phyloP scores from a whole-genome alignment of 2,329 filamentous ascomycete genomes.

The Paramyrothecium roridum region DNA sequence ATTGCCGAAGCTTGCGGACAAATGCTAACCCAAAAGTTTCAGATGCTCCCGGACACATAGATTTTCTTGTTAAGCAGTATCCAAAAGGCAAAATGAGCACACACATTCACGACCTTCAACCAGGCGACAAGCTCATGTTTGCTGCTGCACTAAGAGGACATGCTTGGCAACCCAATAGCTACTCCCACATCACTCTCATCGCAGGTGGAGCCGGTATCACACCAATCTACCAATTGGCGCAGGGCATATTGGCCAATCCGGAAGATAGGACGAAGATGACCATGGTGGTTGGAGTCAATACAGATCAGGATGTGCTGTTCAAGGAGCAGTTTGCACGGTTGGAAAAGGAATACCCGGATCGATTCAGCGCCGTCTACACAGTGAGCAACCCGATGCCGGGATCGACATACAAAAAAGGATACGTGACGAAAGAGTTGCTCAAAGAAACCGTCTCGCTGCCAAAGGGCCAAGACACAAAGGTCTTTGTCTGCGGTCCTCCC shows the following conservation, averaged over 20 bases:
- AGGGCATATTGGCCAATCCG: slow-evolving; percentile 59
- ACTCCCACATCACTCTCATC: slow-evolving; percentile 56
- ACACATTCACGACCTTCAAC: slow-evolving; percentile 62
- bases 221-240: slow-evolving; percentile 63
- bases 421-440: slow-evolving; percentile 55
- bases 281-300: slow-evolving; percentile 65
- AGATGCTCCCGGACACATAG: slow-evolving; percentile 55
- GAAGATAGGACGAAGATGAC: slow-evolving; percentile 60
- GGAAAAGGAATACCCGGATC: slow-evolving; percentile 46
- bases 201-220: slow-evolving; percentile 73
- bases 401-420: slow-evolving; percentile 47
- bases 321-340: slow-evolving; percentile 54
- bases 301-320: slow-evolving; percentile 56
- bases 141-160: slow-evolving; percentile 51
- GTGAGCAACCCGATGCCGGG: slow-evolving; percentile 45
- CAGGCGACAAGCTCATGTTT: slow-evolving; percentile 60
- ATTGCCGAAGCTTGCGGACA: neutral
- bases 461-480: slow-evolving; percentile 41
- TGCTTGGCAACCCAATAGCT: slow-evolving; percentile 49
- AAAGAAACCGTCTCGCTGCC: slow-evolving; percentile 39
- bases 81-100: slow-evolving; percentile 61
- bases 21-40: neutral
- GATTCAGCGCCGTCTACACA: slow-evolving; percentile 56
- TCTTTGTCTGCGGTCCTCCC: slow-evolving; percentile 68
- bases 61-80: slow-evolving; percentile 67